These are phyloP conservation scores for Fusarium denticulatum DNA, from an alignment of 2,329 filamentous ascomycete genomes.

Conservation along the genomic window DNA sequence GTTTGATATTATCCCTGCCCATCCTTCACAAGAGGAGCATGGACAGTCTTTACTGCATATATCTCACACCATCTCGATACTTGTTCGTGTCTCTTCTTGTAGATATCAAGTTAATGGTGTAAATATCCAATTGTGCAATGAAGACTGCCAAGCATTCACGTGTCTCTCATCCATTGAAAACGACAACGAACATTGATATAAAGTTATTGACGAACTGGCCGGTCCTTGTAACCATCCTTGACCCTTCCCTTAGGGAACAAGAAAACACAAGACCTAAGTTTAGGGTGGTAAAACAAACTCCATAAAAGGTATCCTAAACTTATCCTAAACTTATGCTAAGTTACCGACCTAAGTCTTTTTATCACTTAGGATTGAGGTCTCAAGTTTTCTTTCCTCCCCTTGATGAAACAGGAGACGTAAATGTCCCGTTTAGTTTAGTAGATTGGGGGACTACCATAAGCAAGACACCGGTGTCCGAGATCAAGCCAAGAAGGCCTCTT, in stretches of 20 bases:
- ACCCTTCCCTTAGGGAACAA: neutral
- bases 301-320: too few relatives aligned
- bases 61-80: neutral
- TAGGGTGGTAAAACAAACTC: too few relatives aligned
- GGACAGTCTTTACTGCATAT: neutral
- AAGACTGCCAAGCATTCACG: neutral
- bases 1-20: neutral
- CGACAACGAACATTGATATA: conserved; percentile 1
- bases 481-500: neutral
- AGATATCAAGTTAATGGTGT: neutral
- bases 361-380: neutral
- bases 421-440: neutral
- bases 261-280: neutral
- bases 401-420: too few relatives aligned
- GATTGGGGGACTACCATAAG: neutral
- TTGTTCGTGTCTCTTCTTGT: neutral
- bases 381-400: neutral
- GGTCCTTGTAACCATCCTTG: neutral
- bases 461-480: neutral
- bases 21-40: neutral
- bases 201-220: neutral
- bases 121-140: neutral
- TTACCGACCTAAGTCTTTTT: neutral
- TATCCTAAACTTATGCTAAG: too few relatives aligned
- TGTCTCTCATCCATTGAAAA: neutral